Percentiles rank a stretch among this genome's conserved stretches.
Evolutionary conservation across 495 filamentous ascomycete genomes (phyloP).

Genomic region (Penicillium crystallinum): DNA sequence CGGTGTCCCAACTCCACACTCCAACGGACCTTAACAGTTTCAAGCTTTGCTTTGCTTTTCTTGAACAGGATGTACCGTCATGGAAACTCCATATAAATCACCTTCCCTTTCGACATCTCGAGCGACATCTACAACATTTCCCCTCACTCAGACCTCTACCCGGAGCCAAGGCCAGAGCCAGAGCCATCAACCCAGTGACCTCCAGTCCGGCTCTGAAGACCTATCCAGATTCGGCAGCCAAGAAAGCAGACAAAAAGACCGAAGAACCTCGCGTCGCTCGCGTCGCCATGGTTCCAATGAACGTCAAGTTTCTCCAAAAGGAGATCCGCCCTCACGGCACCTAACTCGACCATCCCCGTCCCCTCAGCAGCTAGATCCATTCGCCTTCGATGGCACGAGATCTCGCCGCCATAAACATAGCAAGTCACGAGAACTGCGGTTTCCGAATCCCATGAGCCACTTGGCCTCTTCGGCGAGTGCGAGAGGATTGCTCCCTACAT

Average conservation of each 20-base stretch:
- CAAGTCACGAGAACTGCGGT: conserved; percentile 35
- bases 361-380: conserved; percentile 5
- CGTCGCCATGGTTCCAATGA: conserved; percentile 1
- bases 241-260: neutral
- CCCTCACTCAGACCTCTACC: conserved; percentile 9
- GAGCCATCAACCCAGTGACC: conserved; percentile 13
- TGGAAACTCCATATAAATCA: conserved; percentile 20
- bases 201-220: conserved; percentile 8
- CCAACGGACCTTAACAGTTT: neutral
- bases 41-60: neutral
- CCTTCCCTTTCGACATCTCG: neutral
- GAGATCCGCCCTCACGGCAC: neutral
- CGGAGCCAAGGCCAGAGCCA: conserved; percentile 24
- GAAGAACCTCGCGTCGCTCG: neutral
- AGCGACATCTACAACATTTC: neutral
- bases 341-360: neutral
- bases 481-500: conserved; percentile 32
- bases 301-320: conserved; percentile 1
- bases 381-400: conserved; percentile 20
- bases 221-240: conserved; percentile 13
- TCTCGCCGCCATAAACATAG: conserved; percentile 28
- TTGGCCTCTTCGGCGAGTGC: conserved; percentile 33
- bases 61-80: conserved; percentile 10
- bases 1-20: conserved; percentile 1
- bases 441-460: conserved; percentile 37